Conservation (phyloP, 176 grass and related monocot species). For the Hyparrhenia diplandra region DNA sequence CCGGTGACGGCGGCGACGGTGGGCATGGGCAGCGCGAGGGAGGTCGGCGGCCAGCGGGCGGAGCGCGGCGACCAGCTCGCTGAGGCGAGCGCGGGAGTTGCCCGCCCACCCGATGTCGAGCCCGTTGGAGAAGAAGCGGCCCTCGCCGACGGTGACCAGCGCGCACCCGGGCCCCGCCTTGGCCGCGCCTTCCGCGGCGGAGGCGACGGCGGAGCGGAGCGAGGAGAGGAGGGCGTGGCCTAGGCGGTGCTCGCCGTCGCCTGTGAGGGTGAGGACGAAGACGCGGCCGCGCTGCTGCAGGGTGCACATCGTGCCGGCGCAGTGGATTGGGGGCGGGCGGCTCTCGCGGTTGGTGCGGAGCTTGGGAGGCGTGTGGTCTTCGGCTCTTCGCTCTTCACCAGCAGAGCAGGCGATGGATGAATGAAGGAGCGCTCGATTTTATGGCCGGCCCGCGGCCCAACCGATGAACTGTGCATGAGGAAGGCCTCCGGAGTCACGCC, state of each 20-base stretch:
- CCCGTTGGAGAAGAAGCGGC: slow-evolving; percentile 95
- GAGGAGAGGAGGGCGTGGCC: slow-evolving; percentile 46
- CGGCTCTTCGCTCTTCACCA: background rate
- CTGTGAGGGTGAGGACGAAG: slow-evolving; percentile 89
- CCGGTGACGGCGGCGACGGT: slow-evolving; percentile 83
- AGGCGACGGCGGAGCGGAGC: slow-evolving; percentile 50
- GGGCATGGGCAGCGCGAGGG: slow-evolving; percentile 73
- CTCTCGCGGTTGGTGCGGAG: background rate
- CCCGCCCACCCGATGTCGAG: slow-evolving; percentile 68
- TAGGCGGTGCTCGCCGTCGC: slow-evolving; percentile 74
- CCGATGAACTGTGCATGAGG: background rate
- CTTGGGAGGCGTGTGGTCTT: background rate
- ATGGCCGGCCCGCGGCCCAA: background rate
- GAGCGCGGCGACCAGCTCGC: slow-evolving; percentile 42
- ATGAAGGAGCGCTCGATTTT: background rate
- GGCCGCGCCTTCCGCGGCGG: background rate
- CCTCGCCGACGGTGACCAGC: slow-evolving; percentile 74
- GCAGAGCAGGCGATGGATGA: background rate
- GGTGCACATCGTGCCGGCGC: slow-evolving; percentile 53
- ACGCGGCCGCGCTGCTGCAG: slow-evolving; percentile 75
- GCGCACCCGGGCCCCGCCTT: slow-evolving; percentile 28
- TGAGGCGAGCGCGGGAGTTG: slow-evolving; percentile 28
- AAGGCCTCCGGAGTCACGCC: too few relatives aligned
- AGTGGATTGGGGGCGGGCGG: background rate
- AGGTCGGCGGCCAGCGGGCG: slow-evolving; percentile 57